Base-by-base conservation (phyloP, 768 basidiomycete species). In the Podaxis mareebaensis region DNA sequence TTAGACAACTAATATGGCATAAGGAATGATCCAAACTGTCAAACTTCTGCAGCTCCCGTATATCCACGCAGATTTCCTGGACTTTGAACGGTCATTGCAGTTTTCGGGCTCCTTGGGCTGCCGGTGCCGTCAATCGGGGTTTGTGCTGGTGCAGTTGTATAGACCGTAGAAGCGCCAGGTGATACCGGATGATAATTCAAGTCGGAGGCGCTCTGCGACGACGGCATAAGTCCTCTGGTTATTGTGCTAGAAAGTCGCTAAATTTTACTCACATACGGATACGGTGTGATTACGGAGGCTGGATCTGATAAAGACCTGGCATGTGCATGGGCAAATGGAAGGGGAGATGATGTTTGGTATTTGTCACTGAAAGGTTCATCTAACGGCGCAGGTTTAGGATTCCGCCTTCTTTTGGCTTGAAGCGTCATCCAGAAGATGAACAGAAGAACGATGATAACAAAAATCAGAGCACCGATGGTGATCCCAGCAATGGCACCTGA, bases 401-500 rank as follows among this genome's bases (percentile, higher is more conserved):
- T 69, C 30, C 71, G 53, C 52, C 67, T 53, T 40, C 52, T 28
- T 61, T 69, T 72, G 4, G 61, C 54, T 30, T 70, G 72, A 46
- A 74, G 69, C 33, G 73, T 65, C 65, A 80, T 77, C 77, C 81
- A 87, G 58, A 79, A 67, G 5, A 73, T 48, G 6, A 68, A 65
- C 11, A 80, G 76, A 15, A 63, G 76, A 11, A 83, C 70, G 46
- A 77, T 60, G 11, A 77, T 80, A 17, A 83, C 54, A 26, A 73
- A 75, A 12, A 82, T 77, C 3, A 89, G 58, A 22, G 80, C 85
- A 4, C 83, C 86, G 1, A 87, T 77, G 7, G 83, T 81, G 20
- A 87, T 87, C 22, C 88, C 88, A 5, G 85, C 83, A 39, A 90
- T 88, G 20, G 84, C 85, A 2, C 86, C 87, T 2, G 83, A 79